Percentiles rank a stretch among this genome's conserved stretches.
Conservation (phyloP, 148 eudicot species). For the Rhododendron williamsianum region DNA sequence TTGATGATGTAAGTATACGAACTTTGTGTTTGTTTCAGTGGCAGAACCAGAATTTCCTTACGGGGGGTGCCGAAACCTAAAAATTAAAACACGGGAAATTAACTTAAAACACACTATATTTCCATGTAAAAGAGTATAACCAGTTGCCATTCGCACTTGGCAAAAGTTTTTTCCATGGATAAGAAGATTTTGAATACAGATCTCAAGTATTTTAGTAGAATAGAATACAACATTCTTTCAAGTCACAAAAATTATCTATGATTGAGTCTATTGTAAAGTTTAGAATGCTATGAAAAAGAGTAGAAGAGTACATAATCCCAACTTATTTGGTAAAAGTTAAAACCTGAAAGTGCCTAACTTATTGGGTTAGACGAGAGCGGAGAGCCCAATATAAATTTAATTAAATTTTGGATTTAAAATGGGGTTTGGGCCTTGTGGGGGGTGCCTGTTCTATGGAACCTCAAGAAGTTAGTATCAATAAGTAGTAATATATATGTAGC, state of each 20-base stretch:
- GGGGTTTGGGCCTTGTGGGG: neutral
- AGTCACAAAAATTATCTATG: neutral
- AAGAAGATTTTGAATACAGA: neutral
- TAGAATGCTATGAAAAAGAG: neutral
- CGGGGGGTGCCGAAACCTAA: neutral
- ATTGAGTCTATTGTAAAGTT: neutral
- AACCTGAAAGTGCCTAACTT: neutral
- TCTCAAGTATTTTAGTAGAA: neutral
- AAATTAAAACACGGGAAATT: too few species aligned
- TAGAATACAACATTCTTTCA: neutral
- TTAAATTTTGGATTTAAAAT: neutral
- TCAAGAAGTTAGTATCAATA: neutral
- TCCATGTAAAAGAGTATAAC: neutral
- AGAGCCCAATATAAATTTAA: too few species aligned
- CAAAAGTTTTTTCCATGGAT: neutral
- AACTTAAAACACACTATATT: neutral
- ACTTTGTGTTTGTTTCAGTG: neutral
- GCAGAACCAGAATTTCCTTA: neutral
- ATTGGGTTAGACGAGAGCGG: neutral
- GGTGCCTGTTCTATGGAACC: neutral
- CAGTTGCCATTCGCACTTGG: neutral
- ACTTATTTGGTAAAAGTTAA: neutral
- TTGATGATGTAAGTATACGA: constrained; percentile 40
- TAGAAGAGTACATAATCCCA: neutral
- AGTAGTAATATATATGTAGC: neutral